Evolutionary conservation across 1,139 yeast genomes (phyloP), one percentile per base, ranked within the genome.

Genomic region (Debaryomyces nepalensis): DNA sequence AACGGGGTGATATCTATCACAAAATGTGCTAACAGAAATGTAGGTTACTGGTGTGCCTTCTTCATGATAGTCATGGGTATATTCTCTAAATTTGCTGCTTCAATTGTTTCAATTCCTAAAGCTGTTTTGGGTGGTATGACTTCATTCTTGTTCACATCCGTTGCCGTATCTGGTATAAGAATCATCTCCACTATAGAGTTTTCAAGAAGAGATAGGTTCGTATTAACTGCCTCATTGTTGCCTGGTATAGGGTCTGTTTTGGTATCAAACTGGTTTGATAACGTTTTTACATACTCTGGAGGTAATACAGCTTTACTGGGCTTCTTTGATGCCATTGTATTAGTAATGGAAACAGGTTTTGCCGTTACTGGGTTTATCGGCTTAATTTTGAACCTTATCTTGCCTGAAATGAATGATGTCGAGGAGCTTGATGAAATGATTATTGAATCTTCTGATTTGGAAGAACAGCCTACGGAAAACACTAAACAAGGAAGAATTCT

Each of bases 91-190:
- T 88, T 90, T 64, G 93, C 96, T 16, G 96, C 95, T 20, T 91
- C 95, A 22, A 74, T 90, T 46, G 88, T 84, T 24, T 78, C 96
- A 24, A 90, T 90, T 56, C 97, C 97, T 34, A 77, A 75, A 47
- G 77, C 96, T 0, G 93, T 89, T 19, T 73, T 89, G 46, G 97
- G 97, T 43, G 97, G 97, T 49, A 87, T 89, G 96, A 89, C 96
- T 22, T 76, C 96, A 4, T 90, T 89, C 71, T 70, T 90, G 46
- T 90, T 88, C 75, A 79, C 91, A 26, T 81, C 95, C 9, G 97
- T 90, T 40, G 91, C 95, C 0, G 93, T 87, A 30, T 87, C 96
- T 1, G 97, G 97, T 57, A 67, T 90, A 48, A 82, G 84, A 57
- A 87, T 90, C 60, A 86, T 89, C 50, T 70, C 95, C 14, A 73